Base-by-base conservation (phyloP, 1,139 yeast species). In the Zygoascus sp. region DNA sequence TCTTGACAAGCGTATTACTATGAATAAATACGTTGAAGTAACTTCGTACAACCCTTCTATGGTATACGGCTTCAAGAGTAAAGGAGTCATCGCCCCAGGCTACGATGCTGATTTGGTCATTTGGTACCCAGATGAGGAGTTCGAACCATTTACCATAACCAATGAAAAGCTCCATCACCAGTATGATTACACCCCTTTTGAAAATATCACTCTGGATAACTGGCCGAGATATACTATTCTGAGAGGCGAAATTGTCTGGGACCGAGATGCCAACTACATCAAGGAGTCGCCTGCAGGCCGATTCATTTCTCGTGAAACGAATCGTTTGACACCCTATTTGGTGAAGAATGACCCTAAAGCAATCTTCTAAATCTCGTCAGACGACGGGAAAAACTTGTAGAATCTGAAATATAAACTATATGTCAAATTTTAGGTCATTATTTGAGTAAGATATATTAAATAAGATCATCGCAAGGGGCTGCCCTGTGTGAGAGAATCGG, bases 181-280 rank as follows among this genome's bases (percentile, higher is more conserved):
- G 38, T 69, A 72, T 46, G 77, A 73, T 52, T 72, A 73, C 51
- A 69, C 77, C 1, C 75, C 77, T 5, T 73, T 60, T 53, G 77
- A 73, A 54, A 76, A 75, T 2, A 58, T 69, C 62, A 52, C 51
- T 9, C 61, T 73, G 50, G 62, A 65, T 19, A 73, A 73, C 51
- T 73, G 77, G 77, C 77, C 77, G 20, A 60, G 74, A 36, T 72
- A 61, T 49, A 72, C 77, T 0, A 57, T 48, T 13, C 51, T 48
- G 13, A 35, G 51, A 20, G 51, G 51, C 10, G 41, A 48, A 19
- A 40, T 48, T 10, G 45, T 48, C 32, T 48, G 51, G 51, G 48
- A 48, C 21, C 40, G 48, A 16, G 51, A 48, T 15, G 9, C 25
- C 11, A 22, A 36, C 19, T 43, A 43, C 19, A n/a, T 27, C 21